phyloP scores from a whole-genome alignment of 164 flowering plant genomes.

The Vitis vinifera region DNA sequence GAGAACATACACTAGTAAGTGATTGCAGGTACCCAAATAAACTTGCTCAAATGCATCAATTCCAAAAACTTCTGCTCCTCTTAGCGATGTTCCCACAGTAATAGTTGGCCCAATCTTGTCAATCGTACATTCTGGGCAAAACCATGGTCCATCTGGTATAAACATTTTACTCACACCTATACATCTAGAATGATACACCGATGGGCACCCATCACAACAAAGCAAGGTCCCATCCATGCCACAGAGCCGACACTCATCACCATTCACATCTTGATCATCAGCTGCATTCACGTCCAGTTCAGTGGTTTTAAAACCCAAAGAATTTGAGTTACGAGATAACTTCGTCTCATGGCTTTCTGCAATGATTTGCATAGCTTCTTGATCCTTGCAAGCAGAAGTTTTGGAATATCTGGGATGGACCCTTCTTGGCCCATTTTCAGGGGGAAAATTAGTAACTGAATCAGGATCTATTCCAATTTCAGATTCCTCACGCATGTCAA shows the following conservation, averaged over 20 bases:
- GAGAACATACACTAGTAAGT: conserved; percentile 88
- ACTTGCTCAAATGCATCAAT: conserved; percentile 65
- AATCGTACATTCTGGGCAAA: conserved; percentile 84
- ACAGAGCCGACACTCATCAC: conserved; percentile 94
- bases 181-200: conserved; percentile 92
- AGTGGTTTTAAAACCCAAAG: conserved; percentile 22
- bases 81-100: conserved; percentile 48
- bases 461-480: conserved; percentile 63
- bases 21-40: conserved; percentile 83
- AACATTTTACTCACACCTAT: conserved; percentile 70
- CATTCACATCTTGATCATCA: conserved; percentile 62
- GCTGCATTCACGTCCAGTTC: conserved; percentile 25
- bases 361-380: conserved; percentile 37
- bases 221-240: conserved; percentile 97
- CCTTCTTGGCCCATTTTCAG: conserved; percentile 58
- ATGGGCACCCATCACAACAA: conserved; percentile 99
- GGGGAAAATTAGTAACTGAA: conserved; percentile 20
- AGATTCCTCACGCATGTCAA: conserved; percentile 65
- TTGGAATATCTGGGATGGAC: conserved; percentile 74
- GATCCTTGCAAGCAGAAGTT: conserved; percentile 63
- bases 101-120: conserved; percentile 49
- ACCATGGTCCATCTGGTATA: conserved; percentile 88
- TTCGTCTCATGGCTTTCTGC: conserved; percentile 29
- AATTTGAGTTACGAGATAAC: conserved; percentile 15
- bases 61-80: conserved; percentile 83